phyloP scores from a whole-genome alignment of 2,329 filamentous ascomycete species.

The Calonectria hawksworthii region DNA sequence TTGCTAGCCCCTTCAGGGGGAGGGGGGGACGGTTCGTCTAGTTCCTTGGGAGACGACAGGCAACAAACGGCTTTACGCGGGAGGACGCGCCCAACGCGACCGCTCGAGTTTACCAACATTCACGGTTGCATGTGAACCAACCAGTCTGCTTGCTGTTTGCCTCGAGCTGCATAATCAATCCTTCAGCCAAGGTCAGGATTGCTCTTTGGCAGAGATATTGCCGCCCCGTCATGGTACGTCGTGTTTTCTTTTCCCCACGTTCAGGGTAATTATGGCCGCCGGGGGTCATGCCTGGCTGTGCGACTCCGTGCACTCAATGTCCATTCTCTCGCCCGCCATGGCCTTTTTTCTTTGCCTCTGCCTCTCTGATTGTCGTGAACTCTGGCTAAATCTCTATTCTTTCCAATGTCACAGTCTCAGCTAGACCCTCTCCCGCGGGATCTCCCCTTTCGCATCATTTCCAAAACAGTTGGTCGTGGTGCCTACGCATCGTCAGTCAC shows the following conservation, averaged over 20 bases:
- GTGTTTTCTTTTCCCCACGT: slow-evolving; percentile 2
- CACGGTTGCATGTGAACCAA: slow-evolving; percentile 31
- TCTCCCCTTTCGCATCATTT: slow-evolving; percentile 93
- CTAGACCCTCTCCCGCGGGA: slow-evolving; percentile 86
- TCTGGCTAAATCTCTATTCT: neutral
- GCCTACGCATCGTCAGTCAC: slow-evolving; percentile 91
- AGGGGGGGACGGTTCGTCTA: neutral
- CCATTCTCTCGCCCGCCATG: neutral
- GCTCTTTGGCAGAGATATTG: neutral
- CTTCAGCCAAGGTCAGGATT: slow-evolving; percentile 18
- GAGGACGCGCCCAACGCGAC: slow-evolving; percentile 44
- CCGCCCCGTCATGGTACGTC: slow-evolving; percentile 37
- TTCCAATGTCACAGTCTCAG: slow-evolving; percentile 80
- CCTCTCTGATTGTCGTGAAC: neutral
- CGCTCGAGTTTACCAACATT: slow-evolving; percentile 13
- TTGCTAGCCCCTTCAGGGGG: neutral
- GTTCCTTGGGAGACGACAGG: slow-evolving; percentile 15
- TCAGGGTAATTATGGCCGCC: neutral
- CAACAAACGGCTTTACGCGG: slow-evolving; percentile 55
- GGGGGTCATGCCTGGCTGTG: slow-evolving; percentile 6
- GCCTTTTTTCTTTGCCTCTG: slow-evolving; percentile 12
- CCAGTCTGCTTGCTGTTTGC: slow-evolving; percentile 20
- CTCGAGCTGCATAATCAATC: slow-evolving; percentile 20
- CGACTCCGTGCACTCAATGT: neutral
- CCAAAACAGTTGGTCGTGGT: slow-evolving; percentile 95